Percentiles rank a stretch among this genome's conserved stretches.
Evolutionary conservation across 116 monocot genomes (phyloP).

Genomic region (Trichopus zeylanicus): DNA sequence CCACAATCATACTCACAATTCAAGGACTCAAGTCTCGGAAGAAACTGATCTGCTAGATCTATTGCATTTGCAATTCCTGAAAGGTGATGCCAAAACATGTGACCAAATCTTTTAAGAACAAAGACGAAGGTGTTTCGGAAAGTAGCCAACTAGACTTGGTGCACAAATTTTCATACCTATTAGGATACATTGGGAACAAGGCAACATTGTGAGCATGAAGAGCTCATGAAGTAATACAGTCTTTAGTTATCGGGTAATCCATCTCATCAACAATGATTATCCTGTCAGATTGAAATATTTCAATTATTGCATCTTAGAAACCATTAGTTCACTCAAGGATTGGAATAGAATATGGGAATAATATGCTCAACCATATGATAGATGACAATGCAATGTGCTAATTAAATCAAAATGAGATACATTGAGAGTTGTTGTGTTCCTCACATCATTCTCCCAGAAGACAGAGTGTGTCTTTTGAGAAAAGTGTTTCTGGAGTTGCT

Average conservation of each 20-base stretch:
- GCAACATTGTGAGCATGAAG: slow-evolving; percentile 92
- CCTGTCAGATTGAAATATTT: slow-evolving; percentile 24
- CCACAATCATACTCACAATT: slow-evolving; percentile 56
- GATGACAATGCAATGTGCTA: background rate
- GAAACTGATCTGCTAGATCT: slow-evolving; percentile 91
- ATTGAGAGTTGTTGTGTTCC: background rate
- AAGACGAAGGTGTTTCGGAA: background rate
- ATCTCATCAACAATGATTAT: slow-evolving; percentile 82
- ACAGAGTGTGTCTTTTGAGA: slow-evolving; percentile 28
- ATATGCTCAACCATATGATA: background rate
- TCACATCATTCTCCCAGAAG: slow-evolving; percentile 54
- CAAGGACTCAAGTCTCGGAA: slow-evolving; percentile 78
- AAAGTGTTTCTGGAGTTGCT: slow-evolving; percentile 47
- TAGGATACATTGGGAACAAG: slow-evolving; percentile 70
- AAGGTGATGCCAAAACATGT: slow-evolving; percentile 68
- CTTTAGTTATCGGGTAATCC: slow-evolving; percentile 94
- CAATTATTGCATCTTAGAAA: background rate
- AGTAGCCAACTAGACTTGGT: background rate
- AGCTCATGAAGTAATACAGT: slow-evolving; percentile 90
- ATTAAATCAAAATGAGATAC: no score
- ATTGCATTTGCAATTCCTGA: slow-evolving; percentile 99
- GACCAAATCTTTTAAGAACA: no score
- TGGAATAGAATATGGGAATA: background rate
- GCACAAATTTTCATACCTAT: slow-evolving; percentile 48
- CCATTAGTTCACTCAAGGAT: no score